These are phyloP conservation scores for Knoxdaviesia proteae DNA, from an alignment of 2,329 filamentous ascomycete species.

Conservation along the genomic window DNA sequence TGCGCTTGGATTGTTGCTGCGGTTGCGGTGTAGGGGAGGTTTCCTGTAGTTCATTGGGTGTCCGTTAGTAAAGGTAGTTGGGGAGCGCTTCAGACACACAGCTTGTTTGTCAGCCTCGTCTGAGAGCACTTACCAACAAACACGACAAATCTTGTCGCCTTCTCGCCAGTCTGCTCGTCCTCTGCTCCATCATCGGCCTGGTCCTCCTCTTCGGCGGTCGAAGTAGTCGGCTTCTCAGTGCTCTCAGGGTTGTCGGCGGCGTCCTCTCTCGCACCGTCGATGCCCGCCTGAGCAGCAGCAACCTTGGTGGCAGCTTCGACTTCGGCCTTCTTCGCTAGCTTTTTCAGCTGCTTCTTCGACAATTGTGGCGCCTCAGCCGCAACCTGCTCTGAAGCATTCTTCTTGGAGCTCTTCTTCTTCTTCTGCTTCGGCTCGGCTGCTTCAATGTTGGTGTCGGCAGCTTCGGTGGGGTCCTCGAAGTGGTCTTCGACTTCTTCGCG, in stretches of 20 bases:
- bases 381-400: constrained; percentile 3
- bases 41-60: constrained; percentile 31
- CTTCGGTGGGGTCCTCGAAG: constrained; percentile 7
- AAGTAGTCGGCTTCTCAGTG: too few species aligned
- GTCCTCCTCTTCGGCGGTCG: constrained; percentile 6
- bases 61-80: constrained; percentile 9
- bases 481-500: constrained; percentile 8
- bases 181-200: constrained; percentile 11
- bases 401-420: constrained; percentile 8
- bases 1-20: constrained; percentile 47
- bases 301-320: constrained; percentile 7
- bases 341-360: constrained; percentile 11
- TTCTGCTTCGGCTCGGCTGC: constrained; percentile 8
- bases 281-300: constrained; percentile 5
- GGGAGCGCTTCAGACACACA: constrained; percentile 2
- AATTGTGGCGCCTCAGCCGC: constrained; percentile 4
- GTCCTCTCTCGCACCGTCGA: constrained; percentile 10
- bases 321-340: constrained; percentile 11
- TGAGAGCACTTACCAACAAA: constrained; percentile 40
- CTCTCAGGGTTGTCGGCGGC: constrained; percentile 5
- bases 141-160: constrained; percentile 46
- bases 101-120: not conserved
- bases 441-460: constrained; percentile 9
- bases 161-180: constrained; percentile 6
- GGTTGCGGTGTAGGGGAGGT: constrained; percentile 72